Base-by-base conservation (phyloP, 495 filamentous ascomycete species). In the Xylaria longipes region DNA sequence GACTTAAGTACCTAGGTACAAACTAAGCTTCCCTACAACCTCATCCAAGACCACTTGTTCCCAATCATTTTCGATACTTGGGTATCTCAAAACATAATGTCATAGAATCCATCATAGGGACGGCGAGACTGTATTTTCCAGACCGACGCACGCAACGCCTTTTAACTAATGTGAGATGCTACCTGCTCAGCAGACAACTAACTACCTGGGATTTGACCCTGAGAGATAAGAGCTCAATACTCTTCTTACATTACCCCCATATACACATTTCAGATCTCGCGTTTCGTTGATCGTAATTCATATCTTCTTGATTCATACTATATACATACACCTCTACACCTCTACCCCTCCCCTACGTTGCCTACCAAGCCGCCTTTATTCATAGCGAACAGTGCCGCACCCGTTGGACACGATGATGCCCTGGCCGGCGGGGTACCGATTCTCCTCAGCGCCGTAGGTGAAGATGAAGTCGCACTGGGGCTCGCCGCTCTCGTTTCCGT, bases 371-470 rank as follows among this genome's bases (percentile, higher is more conserved):
- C 3, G 5, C 15, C 31, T 37, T 46, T 25, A 64, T 46, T 67
- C 46, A 48, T 71, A 77, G 2, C 74, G 71, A 43, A 79, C 73
- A 1, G 39, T 43, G 46, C 73, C 75, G 45, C 75, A 77, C 0
- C 75, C 77, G 1, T 68, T 65, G 41, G 75, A 70, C 17, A 77
- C 69, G 63, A 72, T 70, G 0, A 78, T 69, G 3, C 77, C 73
- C 50, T 75, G 71, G 22, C 75, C 61, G 3, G 75, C 71, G 22
- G 75, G 66, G 0, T 68, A 58, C 12, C 71, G 20, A 0, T 17
- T 17, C 52, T 65, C 39, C 41, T 72, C 63, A 3, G 69, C 69
- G 35, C 69, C 62, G 57, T 78, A 78, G 7, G 71, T 67, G 56
- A 78, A 77, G 4, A 60, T 50, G n/a, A 74, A 74, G 60, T 74